A percentile compares a stretch with the other conserved stretches of the same genome.
Evolutionary conservation across 768 basidiomycete species (phyloP).

Genomic region (Leccinum uliginosum): DNA sequence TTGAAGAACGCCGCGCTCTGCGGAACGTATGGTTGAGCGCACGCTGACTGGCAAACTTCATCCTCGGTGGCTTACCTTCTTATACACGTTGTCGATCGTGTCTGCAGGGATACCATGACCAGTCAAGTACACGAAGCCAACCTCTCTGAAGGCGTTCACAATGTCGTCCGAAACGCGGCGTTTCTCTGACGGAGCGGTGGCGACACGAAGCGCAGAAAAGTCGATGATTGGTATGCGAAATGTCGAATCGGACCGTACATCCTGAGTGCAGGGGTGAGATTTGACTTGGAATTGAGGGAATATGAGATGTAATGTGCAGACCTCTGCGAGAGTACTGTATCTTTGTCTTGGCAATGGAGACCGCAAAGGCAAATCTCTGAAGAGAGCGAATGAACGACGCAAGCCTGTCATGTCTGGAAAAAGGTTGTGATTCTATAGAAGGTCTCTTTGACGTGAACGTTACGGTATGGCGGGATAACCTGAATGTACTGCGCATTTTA

Average conservation of each 20-base stretch:
- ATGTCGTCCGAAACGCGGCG: conserved; percentile 61
- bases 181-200: conserved; percentile 51
- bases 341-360: conserved; percentile 6
- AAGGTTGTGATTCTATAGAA: too few relatives aligned
- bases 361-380: conserved; percentile 1
- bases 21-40: not conserved
- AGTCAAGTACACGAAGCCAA: conserved; percentile 75
- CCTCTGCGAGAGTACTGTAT: conserved; percentile 26
- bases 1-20: conserved; percentile 77
- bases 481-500: too few relatives aligned
- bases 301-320: conserved; percentile 1
- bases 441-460: too few relatives aligned
- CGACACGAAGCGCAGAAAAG: conserved; percentile 62
- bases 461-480: too few relatives aligned
- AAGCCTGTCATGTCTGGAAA: conserved; percentile 10
- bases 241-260: conserved; percentile 32
- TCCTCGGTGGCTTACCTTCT: conserved; percentile 43
- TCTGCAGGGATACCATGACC: conserved; percentile 65
- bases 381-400: conserved; percentile 12
- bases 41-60: conserved; percentile 1
- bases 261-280: conserved; percentile 22
- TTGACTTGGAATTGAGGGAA: not conserved
- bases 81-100: conserved; percentile 56
- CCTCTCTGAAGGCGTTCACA: conserved; percentile 72
- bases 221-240: conserved; percentile 76